A percentile compares a stretch with the other conserved stretches of the same genome.
Conservation (phyloP, 2,329 filamentous ascomycete species). For the Aspergillus pseudonomiae region DNA sequence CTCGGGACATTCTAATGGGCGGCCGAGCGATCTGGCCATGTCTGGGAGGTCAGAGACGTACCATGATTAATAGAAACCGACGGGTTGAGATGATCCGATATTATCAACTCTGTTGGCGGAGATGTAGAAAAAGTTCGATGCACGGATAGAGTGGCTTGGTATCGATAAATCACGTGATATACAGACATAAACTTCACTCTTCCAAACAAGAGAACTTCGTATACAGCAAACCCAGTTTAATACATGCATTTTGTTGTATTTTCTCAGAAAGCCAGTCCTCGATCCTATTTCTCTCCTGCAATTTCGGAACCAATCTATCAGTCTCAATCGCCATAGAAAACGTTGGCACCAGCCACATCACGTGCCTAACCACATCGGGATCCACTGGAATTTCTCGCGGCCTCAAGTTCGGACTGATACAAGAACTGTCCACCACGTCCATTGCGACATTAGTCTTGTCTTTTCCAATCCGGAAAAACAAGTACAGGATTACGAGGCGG, state of each 20-base stretch:
- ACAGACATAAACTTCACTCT: background rate
- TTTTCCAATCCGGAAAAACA: conserved; percentile 14
- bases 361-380: conserved; percentile 36
- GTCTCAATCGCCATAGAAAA: background rate
- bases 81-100: conserved; percentile 10
- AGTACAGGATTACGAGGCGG: conserved; percentile 7
- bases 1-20: background rate
- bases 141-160: conserved; percentile 13
- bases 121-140: conserved; percentile 18
- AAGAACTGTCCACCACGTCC: conserved; percentile 13
- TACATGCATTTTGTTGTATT: too few species aligned
- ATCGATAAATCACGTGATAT: conserved; percentile 23
- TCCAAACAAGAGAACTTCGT: background rate
- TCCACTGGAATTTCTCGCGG: conserved; percentile 38
- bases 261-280: background rate
- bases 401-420: conserved; percentile 12
- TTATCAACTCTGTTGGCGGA: conserved; percentile 4
- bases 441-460: conserved; percentile 12
- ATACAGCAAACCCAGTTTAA: background rate
- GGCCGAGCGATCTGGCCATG: background rate
- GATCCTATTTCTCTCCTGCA: background rate
- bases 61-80: conserved; percentile 32
- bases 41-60: conserved; percentile 21
- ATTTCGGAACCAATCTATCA: background rate
- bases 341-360: conserved; percentile 18